These are phyloP conservation scores for Aureobasidium sp. DNA, from an alignment of 2,329 filamentous ascomycete genomes.

Conservation along the genomic window DNA sequence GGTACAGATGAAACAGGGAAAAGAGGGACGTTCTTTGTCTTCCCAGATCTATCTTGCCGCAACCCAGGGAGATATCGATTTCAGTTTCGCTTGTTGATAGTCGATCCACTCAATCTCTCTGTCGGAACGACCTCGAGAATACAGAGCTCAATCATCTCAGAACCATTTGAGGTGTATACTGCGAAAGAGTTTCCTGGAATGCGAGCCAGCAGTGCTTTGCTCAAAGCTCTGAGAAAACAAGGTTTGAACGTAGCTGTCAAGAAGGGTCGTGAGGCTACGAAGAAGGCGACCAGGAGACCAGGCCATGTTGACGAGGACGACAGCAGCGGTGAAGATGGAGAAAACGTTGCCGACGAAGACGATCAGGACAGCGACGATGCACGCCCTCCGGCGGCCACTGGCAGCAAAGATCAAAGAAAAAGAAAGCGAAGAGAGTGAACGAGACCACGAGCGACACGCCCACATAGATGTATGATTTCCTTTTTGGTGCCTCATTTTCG, in stretches of 20 bases:
- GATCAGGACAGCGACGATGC: constrained; percentile 50
- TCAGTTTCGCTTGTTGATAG: constrained; percentile 64
- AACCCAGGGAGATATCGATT: constrained; percentile 70
- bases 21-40: constrained; percentile 79
- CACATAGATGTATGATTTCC: constrained; percentile 12
- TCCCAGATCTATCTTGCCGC: constrained; percentile 72
- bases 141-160: constrained; percentile 52
- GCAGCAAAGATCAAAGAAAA: constrained; percentile 1
- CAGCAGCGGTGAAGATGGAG: constrained; percentile 26
- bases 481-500: neutral
- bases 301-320: constrained; percentile 35
- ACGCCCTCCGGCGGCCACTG: neutral
- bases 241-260: constrained; percentile 80
- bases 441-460: constrained; percentile 1
- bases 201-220: constrained; percentile 66
- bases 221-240: constrained; percentile 67
- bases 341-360: constrained; percentile 63
- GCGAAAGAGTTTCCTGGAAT: constrained; percentile 84
- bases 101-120: constrained; percentile 55
- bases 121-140: constrained; percentile 45
- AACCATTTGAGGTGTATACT: constrained; percentile 72
- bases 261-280: constrained; percentile 64
- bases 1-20: constrained; percentile 65
- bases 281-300: constrained; percentile 28
- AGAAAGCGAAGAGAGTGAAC: constrained; percentile 15